Conservation (phyloP, 306 rosid genomes). For the Castanospermum australe region DNA sequence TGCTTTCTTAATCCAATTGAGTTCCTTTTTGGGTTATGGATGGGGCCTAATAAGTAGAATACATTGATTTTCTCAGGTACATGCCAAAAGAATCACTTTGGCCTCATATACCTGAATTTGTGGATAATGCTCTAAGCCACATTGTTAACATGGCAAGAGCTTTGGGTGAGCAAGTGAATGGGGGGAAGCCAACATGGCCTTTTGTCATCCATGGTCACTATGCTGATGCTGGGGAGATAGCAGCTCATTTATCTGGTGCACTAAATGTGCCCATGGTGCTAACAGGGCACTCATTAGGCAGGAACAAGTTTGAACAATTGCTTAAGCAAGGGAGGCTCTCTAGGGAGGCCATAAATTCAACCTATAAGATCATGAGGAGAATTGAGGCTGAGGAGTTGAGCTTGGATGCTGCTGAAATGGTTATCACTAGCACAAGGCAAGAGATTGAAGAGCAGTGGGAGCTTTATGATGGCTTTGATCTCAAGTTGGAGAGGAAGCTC, state of each 20-base stretch:
- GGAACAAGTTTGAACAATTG: constrained; percentile 81
- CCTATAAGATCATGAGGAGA: constrained; percentile 73
- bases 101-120: constrained; percentile 78
- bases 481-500: constrained; percentile 75
- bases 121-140: constrained; percentile 71
- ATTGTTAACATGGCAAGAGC: constrained; percentile 75
- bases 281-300: constrained; percentile 76
- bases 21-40: neutral
- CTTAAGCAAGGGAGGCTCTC: constrained; percentile 72
- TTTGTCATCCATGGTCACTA: constrained; percentile 82
- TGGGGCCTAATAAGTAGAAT: neutral
- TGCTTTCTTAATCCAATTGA: neutral
- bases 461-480: constrained; percentile 74
- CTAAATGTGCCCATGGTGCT: constrained; percentile 82
- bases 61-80: constrained; percentile 44
- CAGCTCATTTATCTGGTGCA: constrained; percentile 68
- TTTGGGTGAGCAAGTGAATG: constrained; percentile 64
- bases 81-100: constrained; percentile 79
- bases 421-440: constrained; percentile 85
- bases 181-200: constrained; percentile 73
- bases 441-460: constrained; percentile 96
- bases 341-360: constrained; percentile 62
- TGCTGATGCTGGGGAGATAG: constrained; percentile 77
- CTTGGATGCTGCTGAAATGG: constrained; percentile 80
- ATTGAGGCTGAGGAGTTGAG: constrained; percentile 77